Conservation (phyloP, 2,329 filamentous ascomycete genomes). For the Botrytis elliptica region DNA sequence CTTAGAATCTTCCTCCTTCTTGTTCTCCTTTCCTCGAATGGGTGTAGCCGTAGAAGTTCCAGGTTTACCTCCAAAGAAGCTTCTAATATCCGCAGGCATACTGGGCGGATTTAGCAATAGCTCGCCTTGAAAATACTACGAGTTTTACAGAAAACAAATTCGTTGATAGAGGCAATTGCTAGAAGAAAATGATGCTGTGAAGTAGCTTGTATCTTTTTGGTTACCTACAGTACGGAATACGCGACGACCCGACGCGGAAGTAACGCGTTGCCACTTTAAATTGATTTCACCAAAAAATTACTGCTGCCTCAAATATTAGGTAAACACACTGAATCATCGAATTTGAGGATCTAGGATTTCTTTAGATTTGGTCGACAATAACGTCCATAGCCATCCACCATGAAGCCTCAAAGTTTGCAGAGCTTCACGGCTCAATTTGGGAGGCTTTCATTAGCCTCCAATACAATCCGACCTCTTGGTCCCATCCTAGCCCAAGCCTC, state of each 20-base stretch:
- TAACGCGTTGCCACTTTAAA: slow-evolving; percentile 19
- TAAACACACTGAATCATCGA: background rate
- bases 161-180: slow-evolving; percentile 10
- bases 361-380: slow-evolving; percentile 13
- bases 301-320: slow-evolving; percentile 1
- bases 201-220: slow-evolving; percentile 4
- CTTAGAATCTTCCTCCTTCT: slow-evolving; percentile 39
- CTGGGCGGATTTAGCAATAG: slow-evolving; percentile 18
- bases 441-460: slow-evolving; percentile 35
- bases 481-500: slow-evolving; percentile 24
- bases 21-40: slow-evolving; percentile 44
- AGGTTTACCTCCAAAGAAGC: slow-evolving; percentile 77
- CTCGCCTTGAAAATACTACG: background rate
- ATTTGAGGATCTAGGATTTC: slow-evolving; percentile 5
- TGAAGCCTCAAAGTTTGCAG: slow-evolving; percentile 34
- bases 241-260: slow-evolving; percentile 18
- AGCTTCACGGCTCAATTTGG: slow-evolving; percentile 37
- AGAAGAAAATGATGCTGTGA: slow-evolving; percentile 12
- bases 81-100: slow-evolving; percentile 88
- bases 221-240: slow-evolving; percentile 15
- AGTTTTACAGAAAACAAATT: background rate
- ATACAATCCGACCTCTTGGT: slow-evolving; percentile 37
- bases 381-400: slow-evolving; percentile 27
- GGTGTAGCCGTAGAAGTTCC: slow-evolving; percentile 49
- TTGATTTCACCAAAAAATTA: slow-evolving; percentile 8